Evolutionary conservation across 2,329 filamentous ascomycete genomes (phyloP), one percentile per base, ranked within the genome.

Genomic region (Polytolypa hystricis): DNA sequence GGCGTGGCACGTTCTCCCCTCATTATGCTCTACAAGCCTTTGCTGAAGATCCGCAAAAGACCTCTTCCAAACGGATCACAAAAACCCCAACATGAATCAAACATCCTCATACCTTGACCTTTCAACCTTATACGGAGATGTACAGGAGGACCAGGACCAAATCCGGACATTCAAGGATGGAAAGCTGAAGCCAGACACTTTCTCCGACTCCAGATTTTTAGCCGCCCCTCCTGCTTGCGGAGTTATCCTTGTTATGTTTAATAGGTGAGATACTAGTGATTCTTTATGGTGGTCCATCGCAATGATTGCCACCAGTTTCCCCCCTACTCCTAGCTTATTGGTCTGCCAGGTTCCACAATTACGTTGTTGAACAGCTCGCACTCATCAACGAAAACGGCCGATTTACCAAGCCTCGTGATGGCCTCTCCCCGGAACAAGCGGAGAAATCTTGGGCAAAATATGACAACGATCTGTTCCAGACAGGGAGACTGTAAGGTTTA

Each of bases 251-350:
- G 36, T 63, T 12, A 55, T 58, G 47, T 58, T 57, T 36, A 61
- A 53, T 33, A 47, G 60, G 21, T 67, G 37, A 67, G 67, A 23
- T 74, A 81, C 48, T 70, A 82, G 21, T 7, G 21, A n/a, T 7
- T 25, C n/a, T n/a, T n/a, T n/a, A n/a, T n/a, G n/a, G n/a, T n/a
- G n/a, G n/a, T n/a, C n/a, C n/a, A n/a, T n/a, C n/a, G n/a, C n/a
- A n/a, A n/a, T n/a, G n/a, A n/a, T n/a, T n/a, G n/a, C n/a, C n/a
- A n/a, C n/a, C 30, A 4, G 8, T 12, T 33, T 17, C 21, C 69
- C 23, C 58, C 21, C 5, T 23, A 20, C 14, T 20, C 18, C 21
- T 8, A 8, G 25, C 3, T 11, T 8, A 14, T 17, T 36, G 11
- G 33, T 35, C 14, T 16, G 10, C 8, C 4, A 46, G 44, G 14